Base-by-base conservation (phyloP, 2,329 filamentous ascomycete species). In the Dactylonectria estremocensis region DNA sequence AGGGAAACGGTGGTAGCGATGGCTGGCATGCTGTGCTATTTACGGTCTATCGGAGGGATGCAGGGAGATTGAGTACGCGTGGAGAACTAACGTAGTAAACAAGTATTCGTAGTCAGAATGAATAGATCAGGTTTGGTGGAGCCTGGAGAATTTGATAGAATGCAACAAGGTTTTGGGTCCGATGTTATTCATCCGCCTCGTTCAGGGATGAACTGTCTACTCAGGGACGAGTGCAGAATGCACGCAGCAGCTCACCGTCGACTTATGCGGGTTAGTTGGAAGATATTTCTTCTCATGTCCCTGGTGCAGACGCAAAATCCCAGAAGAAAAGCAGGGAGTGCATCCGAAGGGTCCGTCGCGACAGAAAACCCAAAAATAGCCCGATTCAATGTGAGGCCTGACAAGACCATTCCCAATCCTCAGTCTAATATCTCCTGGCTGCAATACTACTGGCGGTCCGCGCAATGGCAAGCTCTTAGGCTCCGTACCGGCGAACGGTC, bases 361-460 rank as follows among this genome's bases (percentile, higher is more conserved):
- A 28, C 24, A 4, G 24, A 28, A 40, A 24, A 40, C 20, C 66
- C 66, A 68, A 68, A 68, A 68, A 68, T 68, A 68, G 66, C 46
- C 61, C 16, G 24, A 16, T 45, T 31, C 49, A 54, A 35, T 20
- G 31, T 35, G n/a, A 43, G 40, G 16, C 40, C 40, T 3, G 16
- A n/a, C 40, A n/a, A 43, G 7, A 20, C 58, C 9, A 46, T 35
- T n/a, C 46, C 61, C 46, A 48, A 48, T 24, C 14, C 22, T 37
- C 40, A 10, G 46, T 49, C 48, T 24, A 59, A 48, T 46, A 64
- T 48, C 48, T 52, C 28, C 10, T 48, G 46, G 53, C 20, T 20
- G 33, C 35, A 48, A 53, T 40, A 33, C 48, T 33, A 52, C 28
- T 20, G 40, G 43, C 62, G 48, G 35, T 28, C 52, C 31, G 31